Evolutionary conservation across 192 early-diverging fungal genomes (phyloP), one percentile per base, ranked within the genome.

Genomic region (Coemansia sp.): DNA sequence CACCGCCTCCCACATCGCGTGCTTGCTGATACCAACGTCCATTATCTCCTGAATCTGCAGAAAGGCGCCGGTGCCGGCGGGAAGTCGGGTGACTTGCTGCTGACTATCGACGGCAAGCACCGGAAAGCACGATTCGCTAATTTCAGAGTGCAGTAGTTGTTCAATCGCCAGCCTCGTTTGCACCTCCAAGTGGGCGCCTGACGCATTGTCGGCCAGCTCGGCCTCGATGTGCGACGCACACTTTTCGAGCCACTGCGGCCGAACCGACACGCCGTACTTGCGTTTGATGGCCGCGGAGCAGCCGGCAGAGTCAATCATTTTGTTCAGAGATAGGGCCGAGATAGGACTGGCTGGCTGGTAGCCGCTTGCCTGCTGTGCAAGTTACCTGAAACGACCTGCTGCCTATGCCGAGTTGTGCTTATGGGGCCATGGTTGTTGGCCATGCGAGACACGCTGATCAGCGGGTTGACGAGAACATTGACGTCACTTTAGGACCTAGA

Each of bases 1-100:
- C 46, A 64, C 49, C 17, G 66, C 73, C 62, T 75, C 66, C 66
- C 66, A 69, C 66, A 75, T 61, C 7, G 61, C 51, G 44, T 64
- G 60, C 50, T 65, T 69, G 58, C 73, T 75, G 6, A 69, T 49
- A 5, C 73, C 73, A 6, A 75, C 53, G 12, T 75, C 73, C 50
- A 62, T 57, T 8, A 75, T 58, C 15, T 69, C 63, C 28, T 75
- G 73, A 10, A 75, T 50, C 47, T 75, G 73, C 39, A 75, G 30
- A 22, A 75, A 28, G 9, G 41, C 57, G n/a, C 60, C 60, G 8
- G 66, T 53, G 11, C 47, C 29, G 10, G 27, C 53, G 0, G 65
- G 55, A 8, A 75, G 23, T 50, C 15, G 9, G 14, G 15, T 21
- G 20, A 53, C 62, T 6, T 25, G 40, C 4, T 46, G 49, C 6